A percentile compares a stretch with the other conserved stretches of the same genome.
Evolutionary conservation across 2,329 filamentous ascomycete species (phyloP).

Genomic region (Trichophyton simii): DNA sequence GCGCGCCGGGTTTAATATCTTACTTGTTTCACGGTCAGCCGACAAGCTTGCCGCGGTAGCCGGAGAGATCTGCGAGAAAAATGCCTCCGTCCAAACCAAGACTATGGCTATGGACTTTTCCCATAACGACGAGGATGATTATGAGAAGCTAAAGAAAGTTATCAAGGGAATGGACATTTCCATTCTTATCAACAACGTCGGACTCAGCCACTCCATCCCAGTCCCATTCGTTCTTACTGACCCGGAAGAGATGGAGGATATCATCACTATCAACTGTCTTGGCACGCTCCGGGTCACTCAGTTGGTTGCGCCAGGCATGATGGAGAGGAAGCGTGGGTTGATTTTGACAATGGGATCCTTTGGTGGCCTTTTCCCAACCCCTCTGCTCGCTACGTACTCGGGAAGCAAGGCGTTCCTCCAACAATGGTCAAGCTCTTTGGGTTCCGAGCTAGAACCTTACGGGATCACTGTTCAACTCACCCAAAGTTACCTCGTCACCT

Average conservation of each 20-base stretch:
- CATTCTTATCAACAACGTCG: conserved; percentile 93
- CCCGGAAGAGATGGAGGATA: conserved; percentile 68
- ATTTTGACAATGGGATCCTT: conserved; percentile 97
- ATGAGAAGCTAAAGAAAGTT: conserved; percentile 55
- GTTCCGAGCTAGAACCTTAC: conserved; percentile 64
- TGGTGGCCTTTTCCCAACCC: conserved; percentile 81
- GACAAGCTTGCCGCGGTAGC: conserved; percentile 75
- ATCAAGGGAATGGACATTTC: conserved; percentile 65
- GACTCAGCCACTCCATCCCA: conserved; percentile 84
- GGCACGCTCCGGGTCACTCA: conserved; percentile 83
- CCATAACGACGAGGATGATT: conserved; percentile 65
- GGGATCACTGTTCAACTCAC: conserved; percentile 85
- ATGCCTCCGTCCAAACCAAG: conserved; percentile 58
- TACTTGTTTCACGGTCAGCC: conserved; percentile 90
- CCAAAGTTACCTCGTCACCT: conserved; percentile 84
- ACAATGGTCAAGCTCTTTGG: conserved; percentile 82
- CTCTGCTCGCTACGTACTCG: conserved; percentile 87
- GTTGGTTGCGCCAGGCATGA: conserved; percentile 71
- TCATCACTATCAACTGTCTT: conserved; percentile 89
- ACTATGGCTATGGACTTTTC: conserved; percentile 85
- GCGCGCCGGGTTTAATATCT: conserved; percentile 80
- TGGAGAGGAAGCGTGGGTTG: conserved; percentile 69
- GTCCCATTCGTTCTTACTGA: conserved; percentile 74
- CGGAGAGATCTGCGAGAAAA: conserved; percentile 56
- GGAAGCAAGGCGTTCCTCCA: conserved; percentile 97